Percentiles rank a stretch among this genome's conserved stretches.
Conservation (phyloP, 2,329 filamentous ascomycete species). For the Lanzia echinophila region DNA sequence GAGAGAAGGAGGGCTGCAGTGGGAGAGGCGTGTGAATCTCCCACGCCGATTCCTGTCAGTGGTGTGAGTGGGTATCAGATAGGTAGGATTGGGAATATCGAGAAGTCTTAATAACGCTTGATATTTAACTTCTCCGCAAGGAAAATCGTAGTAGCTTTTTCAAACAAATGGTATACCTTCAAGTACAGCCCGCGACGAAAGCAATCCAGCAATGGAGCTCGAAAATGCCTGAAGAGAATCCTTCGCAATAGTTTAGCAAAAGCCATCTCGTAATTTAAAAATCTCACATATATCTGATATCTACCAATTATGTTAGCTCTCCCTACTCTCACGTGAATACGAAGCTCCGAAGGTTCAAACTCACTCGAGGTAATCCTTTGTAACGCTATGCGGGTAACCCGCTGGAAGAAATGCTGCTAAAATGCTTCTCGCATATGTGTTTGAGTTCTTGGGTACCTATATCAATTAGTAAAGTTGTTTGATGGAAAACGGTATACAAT, state of each 20-base stretch:
- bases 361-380: slow-evolving; percentile 61
- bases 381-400: slow-evolving; percentile 64
- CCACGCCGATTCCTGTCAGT: slow-evolving; percentile 54
- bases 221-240: slow-evolving; percentile 61
- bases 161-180: slow-evolving; percentile 40
- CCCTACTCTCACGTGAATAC: background rate
- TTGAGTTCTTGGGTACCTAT: slow-evolving; percentile 21
- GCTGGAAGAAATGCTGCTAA: slow-evolving; percentile 60
- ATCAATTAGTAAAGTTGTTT: background rate
- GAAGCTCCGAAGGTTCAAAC: slow-evolving; percentile 20
- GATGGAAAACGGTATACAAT: background rate
- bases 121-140: too few species aligned
- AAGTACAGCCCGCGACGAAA: slow-evolving; percentile 61
- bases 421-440: slow-evolving; percentile 29
- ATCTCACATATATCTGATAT: slow-evolving; percentile 60
- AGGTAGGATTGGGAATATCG: background rate
- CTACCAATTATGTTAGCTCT: slow-evolving; percentile 32
- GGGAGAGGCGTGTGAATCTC: slow-evolving; percentile 57
- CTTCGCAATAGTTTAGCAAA: slow-evolving; percentile 19
- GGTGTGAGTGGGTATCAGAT: background rate
- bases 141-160: background rate
- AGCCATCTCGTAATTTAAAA: background rate
- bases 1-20: slow-evolving; percentile 60
- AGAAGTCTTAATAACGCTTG: too few species aligned
- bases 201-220: slow-evolving; percentile 55